Evolutionary conservation across 208 protist species (phyloP), one percentile per base, ranked within the genome.

Genomic region (Trypanosoma lewisi): DNA sequence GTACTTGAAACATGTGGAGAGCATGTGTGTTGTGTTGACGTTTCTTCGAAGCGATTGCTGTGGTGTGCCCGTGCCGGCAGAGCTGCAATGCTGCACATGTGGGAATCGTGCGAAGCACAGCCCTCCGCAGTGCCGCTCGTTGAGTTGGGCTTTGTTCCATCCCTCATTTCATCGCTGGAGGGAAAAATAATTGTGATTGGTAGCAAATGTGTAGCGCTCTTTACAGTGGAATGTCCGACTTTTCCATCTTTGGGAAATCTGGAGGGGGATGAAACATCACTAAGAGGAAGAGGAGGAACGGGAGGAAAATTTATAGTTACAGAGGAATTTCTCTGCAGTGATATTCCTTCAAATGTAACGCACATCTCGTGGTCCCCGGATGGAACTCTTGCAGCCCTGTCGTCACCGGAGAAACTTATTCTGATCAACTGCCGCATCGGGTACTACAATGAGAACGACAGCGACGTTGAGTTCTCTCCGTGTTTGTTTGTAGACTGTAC

Each of bases 281-380:
- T n/a, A 56, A 16, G 54, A 41, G n/a, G 54, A 60, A 28, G 30
- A 42, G 19, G 41, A 59, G 21, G 62, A 36, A 44, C n/a, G n/a
- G 39, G 57, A 25, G 55, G 47, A 31, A 23, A 39, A 33, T 14
- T 30, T 45, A 21, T 39, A 5, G 7, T 73, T 21, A 54, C 30
- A 55, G 59, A 65, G 21, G 67, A 73, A 36, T 62, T 73, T 60
- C 3, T 58, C 16, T 67, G 17, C 33, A 36, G 45, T 60, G 51
- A 33, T 28, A 31, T 67, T 28, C 17, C 33, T 42, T 9, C 33
- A 27, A 50, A 16, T 31, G 52, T 49, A 34, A 73, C 11, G 8
- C 61, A 75, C 12, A 33, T 68, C 33, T 17, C 61, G 21, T 69
- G 61, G 63, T 44, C 67, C 16, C 51, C 73, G 23, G 73, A 79